These are phyloP conservation scores for Plectosphaerella plurivora DNA, from an alignment of 2,329 filamentous ascomycete species.

Conservation along the genomic window DNA sequence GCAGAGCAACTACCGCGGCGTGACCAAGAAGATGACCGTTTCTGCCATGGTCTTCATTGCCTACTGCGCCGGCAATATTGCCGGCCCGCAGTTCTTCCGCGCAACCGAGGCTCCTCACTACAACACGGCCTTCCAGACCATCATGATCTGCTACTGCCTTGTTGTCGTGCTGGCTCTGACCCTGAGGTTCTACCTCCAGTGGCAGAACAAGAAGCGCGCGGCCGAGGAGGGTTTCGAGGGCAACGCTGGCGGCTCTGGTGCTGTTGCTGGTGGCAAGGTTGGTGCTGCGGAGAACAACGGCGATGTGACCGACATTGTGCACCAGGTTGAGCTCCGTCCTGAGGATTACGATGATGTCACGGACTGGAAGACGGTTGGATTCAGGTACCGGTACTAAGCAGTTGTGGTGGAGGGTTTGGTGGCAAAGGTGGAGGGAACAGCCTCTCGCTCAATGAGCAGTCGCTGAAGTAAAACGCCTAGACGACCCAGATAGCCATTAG, in stretches of 20 bases:
- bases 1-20: constrained; percentile 50
- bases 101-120: constrained; percentile 45
- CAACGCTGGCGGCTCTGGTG: constrained; percentile 35
- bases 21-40: constrained; percentile 58
- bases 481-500: no score
- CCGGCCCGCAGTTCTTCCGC: constrained; percentile 51
- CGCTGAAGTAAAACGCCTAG: no score
- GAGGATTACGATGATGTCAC: constrained; percentile 54
- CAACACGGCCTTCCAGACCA: constrained; percentile 48
- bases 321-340: constrained; percentile 30
- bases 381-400: constrained; percentile 43
- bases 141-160: constrained; percentile 52
- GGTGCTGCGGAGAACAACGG: constrained; percentile 15
- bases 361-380: constrained; percentile 55
- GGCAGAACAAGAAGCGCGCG: constrained; percentile 37
- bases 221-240: constrained; percentile 38
- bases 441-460: no score
- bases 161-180: constrained; percentile 36
- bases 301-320: constrained; percentile 23
- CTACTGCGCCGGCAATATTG: constrained; percentile 53
- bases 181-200: constrained; percentile 43
- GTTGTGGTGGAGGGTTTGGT: no score
- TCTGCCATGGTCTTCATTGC: constrained; percentile 50
- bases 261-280: constrained; percentile 30
- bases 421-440: no score